Evolutionary conservation across 2,329 filamentous ascomycete species (phyloP).

Genomic region (Neonectria sp.): DNA sequence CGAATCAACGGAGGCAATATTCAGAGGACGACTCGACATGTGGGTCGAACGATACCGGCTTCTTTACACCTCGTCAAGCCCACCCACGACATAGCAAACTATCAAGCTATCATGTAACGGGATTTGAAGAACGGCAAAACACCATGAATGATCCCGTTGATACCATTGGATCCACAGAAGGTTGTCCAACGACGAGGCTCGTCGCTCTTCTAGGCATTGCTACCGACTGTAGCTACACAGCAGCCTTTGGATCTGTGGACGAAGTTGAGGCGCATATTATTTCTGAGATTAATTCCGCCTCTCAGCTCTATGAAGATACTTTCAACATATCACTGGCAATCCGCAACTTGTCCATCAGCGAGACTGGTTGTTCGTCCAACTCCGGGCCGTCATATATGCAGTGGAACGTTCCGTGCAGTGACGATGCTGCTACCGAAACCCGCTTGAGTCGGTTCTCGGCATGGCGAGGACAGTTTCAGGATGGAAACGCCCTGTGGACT

Average conservation of each 20-base stretch:
- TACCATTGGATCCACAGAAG: slow-evolving; percentile 78
- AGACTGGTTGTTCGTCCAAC: slow-evolving; percentile 75
- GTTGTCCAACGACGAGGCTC: slow-evolving; percentile 84
- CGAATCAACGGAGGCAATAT: neutral
- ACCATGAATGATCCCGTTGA: slow-evolving; percentile 16
- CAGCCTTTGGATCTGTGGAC: slow-evolving; percentile 74
- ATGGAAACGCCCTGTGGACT: slow-evolving; percentile 91
- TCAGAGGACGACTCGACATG: slow-evolving; percentile 2
- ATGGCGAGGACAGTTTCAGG: slow-evolving; percentile 79
- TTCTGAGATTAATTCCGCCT: slow-evolving; percentile 86
- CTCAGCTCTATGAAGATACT: slow-evolving; percentile 83
- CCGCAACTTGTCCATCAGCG: slow-evolving; percentile 82
- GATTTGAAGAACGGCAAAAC: slow-evolving; percentile 20
- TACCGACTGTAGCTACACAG: slow-evolving; percentile 88
- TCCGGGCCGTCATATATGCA: slow-evolving; percentile 73
- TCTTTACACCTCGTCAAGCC: slow-evolving; percentile 8
- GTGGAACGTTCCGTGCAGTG: slow-evolving; percentile 84
- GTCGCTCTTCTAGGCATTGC: slow-evolving; percentile 93
- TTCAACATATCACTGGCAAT: slow-evolving; percentile 93
- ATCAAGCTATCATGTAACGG: neutral
- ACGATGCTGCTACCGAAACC: slow-evolving; percentile 73
- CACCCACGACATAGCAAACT: neutral
- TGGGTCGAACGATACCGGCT: neutral
- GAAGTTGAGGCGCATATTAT: slow-evolving; percentile 80
- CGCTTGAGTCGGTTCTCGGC: slow-evolving; percentile 85